A percentile compares a stretch with the other conserved stretches of the same genome.
Evolutionary conservation across 2,329 filamentous ascomycete species (phyloP).

Genomic region (Xylaria sp.): DNA sequence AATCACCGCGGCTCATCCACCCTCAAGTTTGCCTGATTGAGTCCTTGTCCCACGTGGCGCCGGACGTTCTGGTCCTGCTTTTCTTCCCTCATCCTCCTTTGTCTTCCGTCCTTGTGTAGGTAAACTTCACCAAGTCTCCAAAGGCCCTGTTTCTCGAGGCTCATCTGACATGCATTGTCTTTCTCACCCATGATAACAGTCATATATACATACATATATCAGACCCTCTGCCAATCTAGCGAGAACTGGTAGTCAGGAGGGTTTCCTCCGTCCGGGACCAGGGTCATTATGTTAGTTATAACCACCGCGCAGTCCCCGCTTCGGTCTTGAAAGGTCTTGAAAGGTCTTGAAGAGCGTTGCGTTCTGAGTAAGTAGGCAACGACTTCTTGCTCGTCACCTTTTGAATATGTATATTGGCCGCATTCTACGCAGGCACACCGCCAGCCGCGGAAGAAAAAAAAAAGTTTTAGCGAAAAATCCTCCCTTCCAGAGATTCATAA

Average conservation of each 20-base stretch:
- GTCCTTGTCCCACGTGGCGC: constrained; percentile 10
- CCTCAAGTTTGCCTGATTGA: constrained; percentile 15
- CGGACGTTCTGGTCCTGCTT: constrained; percentile 21
- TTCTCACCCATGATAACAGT: neutral
- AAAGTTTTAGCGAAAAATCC: no score
- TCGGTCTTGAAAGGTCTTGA: no score
- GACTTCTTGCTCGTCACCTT: neutral
- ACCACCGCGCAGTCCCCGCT: neutral
- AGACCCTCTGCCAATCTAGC: no score
- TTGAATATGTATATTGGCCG: neutral
- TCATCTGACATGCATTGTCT: neutral
- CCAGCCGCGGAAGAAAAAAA: no score
- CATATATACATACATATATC: no score
- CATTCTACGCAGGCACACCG: neutral
- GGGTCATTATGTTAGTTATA: neutral
- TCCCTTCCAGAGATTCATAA: no score
- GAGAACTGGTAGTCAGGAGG: neutral
- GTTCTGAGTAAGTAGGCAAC: no score
- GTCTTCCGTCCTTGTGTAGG: no score
- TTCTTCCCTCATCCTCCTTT: no score
- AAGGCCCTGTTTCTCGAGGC: neutral
- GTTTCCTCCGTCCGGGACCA: neutral
- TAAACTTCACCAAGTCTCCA: no score
- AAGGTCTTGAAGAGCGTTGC: no score
- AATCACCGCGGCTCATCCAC: constrained; percentile 2